Evolutionary conservation across 768 basidiomycete species (phyloP), one percentile per base, ranked within the genome.

Genomic region (Boletus fagicola): DNA sequence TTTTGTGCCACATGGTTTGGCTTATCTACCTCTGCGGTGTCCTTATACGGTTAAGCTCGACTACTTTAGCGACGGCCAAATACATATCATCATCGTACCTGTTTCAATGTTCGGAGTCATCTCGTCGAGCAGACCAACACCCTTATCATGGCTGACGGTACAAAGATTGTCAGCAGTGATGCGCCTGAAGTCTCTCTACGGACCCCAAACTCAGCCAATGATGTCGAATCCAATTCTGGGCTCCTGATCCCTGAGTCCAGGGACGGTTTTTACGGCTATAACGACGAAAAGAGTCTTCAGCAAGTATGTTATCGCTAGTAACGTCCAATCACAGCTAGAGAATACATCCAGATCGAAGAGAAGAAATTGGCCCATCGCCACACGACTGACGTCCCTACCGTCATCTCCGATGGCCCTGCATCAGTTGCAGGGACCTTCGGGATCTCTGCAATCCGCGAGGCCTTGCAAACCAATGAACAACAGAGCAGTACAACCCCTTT

Each of bases 191-290:
- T 4, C 9, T 38, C 30, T 1, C 16, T 24, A 5, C 52, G 11
- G 10, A 38, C 53, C 33, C 18, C 56, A 22, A 39, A 5, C 9
- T 18, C 65, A 20, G 35, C 51, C 20, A 26, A 36, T 35, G 57
- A 53, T 15, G 35, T 54, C 28, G 69, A 65, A 51, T 47, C 64
- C n/a, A 60, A 53, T 31, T 63, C 72, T 5, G 73, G 72, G 2
- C 62, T 83, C 42, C 61, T 73, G 42, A 72, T 75, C 20, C 75
- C 78, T 10, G 79, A 87, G 62, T 71, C 83, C 4, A 80, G 82
- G 60, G 88, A 91, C 65, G 88, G 85, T 0, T 92, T 85, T 72
- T 93, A 88, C 68, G 86, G 86, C 10, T 93, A 93, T 70, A 77
- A 76, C 22, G 89, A 93, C 62, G 92, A 92, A 74, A 88, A 87